phyloP scores from a whole-genome alignment of 1,284 basidiomycete species.

The Puccinia coronata region DNA sequence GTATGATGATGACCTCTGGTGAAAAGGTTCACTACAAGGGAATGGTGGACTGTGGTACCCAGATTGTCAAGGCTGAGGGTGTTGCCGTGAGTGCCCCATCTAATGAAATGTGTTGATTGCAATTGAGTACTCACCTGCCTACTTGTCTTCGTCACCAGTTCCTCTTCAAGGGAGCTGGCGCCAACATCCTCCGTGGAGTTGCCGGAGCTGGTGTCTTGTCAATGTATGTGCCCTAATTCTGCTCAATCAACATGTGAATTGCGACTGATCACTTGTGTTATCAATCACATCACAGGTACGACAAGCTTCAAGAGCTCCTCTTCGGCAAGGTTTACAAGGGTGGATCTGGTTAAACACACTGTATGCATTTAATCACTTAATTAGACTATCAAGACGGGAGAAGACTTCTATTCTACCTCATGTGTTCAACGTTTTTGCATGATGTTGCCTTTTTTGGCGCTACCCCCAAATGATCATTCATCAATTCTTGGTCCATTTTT shows the following conservation, averaged over 20 bases:
- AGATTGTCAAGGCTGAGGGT: slow-evolving; percentile 84
- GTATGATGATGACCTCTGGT: slow-evolving; percentile 69
- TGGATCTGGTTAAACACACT: slow-evolving; percentile 47
- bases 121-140: background rate
- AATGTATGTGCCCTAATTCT: slow-evolving; percentile 66
- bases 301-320: slow-evolving; percentile 50
- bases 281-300: slow-evolving; percentile 38
- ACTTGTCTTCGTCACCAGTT: slow-evolving; percentile 10
- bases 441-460: background rate
- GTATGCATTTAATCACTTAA: slow-evolving; percentile 9
- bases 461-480: background rate
- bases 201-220: slow-evolving; percentile 96
- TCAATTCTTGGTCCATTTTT: background rate
- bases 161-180: slow-evolving; percentile 69
- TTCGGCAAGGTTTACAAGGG: slow-evolving; percentile 51
- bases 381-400: slow-evolving; percentile 11
- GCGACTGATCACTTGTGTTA: background rate
- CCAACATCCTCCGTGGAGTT: slow-evolving; percentile 97
- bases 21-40: slow-evolving; percentile 58
- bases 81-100: slow-evolving; percentile 54
- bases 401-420: background rate
- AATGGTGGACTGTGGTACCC: slow-evolving; percentile 68
- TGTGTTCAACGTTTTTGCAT: slow-evolving; percentile 6
- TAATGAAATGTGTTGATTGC: slow-evolving; percentile 60
- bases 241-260: background rate